Conservation (phyloP, 495 filamentous ascomycete species). For the Pseudevernia furfuracea region DNA sequence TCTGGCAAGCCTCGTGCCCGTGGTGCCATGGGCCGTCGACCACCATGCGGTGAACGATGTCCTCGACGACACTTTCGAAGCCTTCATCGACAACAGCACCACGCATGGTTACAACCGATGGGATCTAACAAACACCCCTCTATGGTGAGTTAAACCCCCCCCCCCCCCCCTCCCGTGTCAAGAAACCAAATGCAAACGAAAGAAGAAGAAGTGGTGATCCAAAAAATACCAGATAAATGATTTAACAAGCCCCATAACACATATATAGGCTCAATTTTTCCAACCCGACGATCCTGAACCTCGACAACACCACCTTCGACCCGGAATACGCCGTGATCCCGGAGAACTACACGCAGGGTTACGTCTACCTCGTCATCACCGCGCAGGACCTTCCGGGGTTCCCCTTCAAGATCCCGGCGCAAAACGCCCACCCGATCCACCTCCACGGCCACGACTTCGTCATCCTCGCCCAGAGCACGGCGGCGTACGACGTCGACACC, state of each 20-base stretch:
- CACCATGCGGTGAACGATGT: conserved; percentile 14
- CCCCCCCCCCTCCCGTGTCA: too few species aligned
- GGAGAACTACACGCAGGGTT: conserved; percentile 13
- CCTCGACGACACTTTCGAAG: conserved; percentile 8
- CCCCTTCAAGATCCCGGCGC: background rate
- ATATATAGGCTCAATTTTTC: conserved; percentile 24
- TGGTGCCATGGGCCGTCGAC: conserved; percentile 18
- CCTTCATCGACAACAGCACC: background rate
- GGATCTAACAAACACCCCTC: conserved; percentile 9
- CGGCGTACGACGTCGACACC: conserved; percentile 19
- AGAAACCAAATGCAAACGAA: too few species aligned
- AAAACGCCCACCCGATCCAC: conserved; percentile 10
- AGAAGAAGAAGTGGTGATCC: too few species aligned
- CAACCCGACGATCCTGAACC: conserved; percentile 23
- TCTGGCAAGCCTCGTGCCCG: conserved; percentile 28
- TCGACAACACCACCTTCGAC: conserved; percentile 11
- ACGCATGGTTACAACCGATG: conserved; percentile 5
- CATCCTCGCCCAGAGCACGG: conserved; percentile 27
- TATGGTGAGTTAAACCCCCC: background rate
- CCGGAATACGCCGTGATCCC: conserved; percentile 5
- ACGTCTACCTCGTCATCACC: conserved; percentile 16
- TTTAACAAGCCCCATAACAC: too few species aligned
- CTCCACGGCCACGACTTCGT: conserved; percentile 35
- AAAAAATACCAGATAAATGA: too few species aligned
- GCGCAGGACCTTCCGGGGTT: background rate